Percentiles rank a stretch among this genome's conserved stretches.
Evolutionary conservation across 371 early-diverging fungal genomes (phyloP).

Genomic region (Nosema muscidifuracis): DNA sequence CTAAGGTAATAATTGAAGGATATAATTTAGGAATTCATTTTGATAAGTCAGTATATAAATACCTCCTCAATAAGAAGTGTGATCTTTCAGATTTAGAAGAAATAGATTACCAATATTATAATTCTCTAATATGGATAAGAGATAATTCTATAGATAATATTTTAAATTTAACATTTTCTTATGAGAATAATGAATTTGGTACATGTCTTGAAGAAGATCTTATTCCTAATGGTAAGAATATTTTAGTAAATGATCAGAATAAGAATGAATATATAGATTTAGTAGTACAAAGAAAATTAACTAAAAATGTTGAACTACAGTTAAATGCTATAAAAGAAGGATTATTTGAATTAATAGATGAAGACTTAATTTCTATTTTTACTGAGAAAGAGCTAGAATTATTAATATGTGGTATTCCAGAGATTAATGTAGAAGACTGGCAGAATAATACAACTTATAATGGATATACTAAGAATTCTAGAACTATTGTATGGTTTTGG

Average conservation of each 20-base stretch:
- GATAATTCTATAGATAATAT: slow-evolving; percentile 88
- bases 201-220: slow-evolving; percentile 73
- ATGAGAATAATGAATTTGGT: slow-evolving; percentile 86
- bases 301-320: slow-evolving; percentile 78
- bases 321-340: slow-evolving; percentile 81
- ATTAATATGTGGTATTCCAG: slow-evolving; percentile 88
- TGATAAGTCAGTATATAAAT: slow-evolving; percentile 91
- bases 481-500: slow-evolving; percentile 96
- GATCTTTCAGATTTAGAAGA: slow-evolving; percentile 91
- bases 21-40: slow-evolving; percentile 85
- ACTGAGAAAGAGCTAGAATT: slow-evolving; percentile 95
- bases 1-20: slow-evolving; percentile 91
- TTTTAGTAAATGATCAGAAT: slow-evolving; percentile 83
- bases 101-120: slow-evolving; percentile 86
- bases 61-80: slow-evolving; percentile 76
- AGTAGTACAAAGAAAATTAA: slow-evolving; percentile 76
- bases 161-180: slow-evolving; percentile 81
- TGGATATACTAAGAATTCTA: slow-evolving; percentile 74
- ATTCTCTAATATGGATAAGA: slow-evolving; percentile 88
- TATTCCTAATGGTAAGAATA: slow-evolving; percentile 76
- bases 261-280: slow-evolving; percentile 87
- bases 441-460: slow-evolving; percentile 86
- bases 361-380: slow-evolving; percentile 78
- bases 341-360: slow-evolving; percentile 86
- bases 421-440: slow-evolving; percentile 97